These are phyloP conservation scores for Asterella californica DNA, from an alignment of 225 moss, liverwort and hornwort genomes.

Conservation along the genomic window DNA sequence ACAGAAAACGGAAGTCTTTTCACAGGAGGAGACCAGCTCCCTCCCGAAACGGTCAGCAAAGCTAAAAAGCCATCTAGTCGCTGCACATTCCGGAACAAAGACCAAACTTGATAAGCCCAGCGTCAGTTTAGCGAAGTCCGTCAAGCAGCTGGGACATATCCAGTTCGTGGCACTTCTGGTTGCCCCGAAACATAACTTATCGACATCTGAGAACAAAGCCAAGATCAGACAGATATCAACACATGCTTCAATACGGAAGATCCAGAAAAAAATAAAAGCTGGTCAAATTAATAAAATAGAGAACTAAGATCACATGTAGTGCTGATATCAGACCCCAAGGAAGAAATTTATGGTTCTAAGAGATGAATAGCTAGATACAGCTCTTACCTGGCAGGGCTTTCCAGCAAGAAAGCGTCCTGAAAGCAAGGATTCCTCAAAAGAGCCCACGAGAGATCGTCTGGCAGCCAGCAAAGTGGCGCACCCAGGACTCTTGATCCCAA, in stretches of 20 bases:
- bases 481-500: constrained; percentile 57
- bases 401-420: constrained; percentile 92
- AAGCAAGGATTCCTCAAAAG: constrained; percentile 98
- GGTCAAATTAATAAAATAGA: not conserved
- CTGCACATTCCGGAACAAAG: constrained; percentile 40
- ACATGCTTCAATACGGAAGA: not conserved
- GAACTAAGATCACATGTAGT: not conserved
- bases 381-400: constrained; percentile 71
- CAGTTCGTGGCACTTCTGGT: not conserved
- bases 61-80: constrained; percentile 91
- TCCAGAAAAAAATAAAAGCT: not conserved
- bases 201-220: not conserved
- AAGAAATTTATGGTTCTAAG: not conserved
- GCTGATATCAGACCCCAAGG: not conserved
- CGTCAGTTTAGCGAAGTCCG: not conserved
- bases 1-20: constrained; percentile 88
- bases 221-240: not conserved
- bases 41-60: constrained; percentile 83
- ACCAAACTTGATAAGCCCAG: not conserved
- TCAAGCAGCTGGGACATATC: not conserved
- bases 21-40: constrained; percentile 68
- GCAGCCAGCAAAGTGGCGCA: constrained; percentile 53
- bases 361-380: not conserved
- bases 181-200: not conserved
- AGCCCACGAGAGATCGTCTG: constrained; percentile 89